phyloP scores from a whole-genome alignment of 2,329 filamentous ascomycete species.

The Alternaria triticina region DNA sequence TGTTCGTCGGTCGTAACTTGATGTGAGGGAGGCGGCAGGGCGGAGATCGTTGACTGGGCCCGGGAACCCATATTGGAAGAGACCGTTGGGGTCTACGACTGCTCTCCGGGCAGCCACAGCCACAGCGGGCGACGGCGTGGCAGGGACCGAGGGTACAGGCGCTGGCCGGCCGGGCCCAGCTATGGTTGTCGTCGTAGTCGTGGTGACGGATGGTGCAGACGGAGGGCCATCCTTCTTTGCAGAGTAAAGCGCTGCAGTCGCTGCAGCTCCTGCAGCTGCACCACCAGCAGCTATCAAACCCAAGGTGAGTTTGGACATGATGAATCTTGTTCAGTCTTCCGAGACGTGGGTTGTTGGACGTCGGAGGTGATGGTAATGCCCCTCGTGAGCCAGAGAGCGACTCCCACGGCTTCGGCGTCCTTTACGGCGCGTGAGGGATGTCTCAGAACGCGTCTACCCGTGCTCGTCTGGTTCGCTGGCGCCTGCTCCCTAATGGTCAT shows the following conservation, averaged over 20 bases:
- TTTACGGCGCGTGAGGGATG: constrained; percentile 42
- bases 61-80: constrained; percentile 75
- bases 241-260: constrained; percentile 56
- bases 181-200: constrained; percentile 46
- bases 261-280: constrained; percentile 57
- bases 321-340: constrained; percentile 4
- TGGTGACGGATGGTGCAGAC: constrained; percentile 36
- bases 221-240: constrained; percentile 38
- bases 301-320: constrained; percentile 60
- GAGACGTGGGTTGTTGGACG: neutral
- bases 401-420: constrained; percentile 31
- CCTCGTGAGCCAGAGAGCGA: constrained; percentile 22
- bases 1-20: constrained; percentile 86
- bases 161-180: constrained; percentile 34
- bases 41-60: constrained; percentile 87
- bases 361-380: constrained; percentile 1
- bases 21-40: constrained; percentile 76
- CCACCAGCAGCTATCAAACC: constrained; percentile 57
- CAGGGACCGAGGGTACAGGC: constrained; percentile 30
- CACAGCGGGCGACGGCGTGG: constrained; percentile 33
- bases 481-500: constrained; percentile 35
- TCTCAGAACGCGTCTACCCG: constrained; percentile 46
- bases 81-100: constrained; percentile 57
- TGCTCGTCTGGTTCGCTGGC: constrained; percentile 37
- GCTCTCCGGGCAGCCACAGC: constrained; percentile 28